phyloP scores from a whole-genome alignment of 208 protist genomes.

The Leptomonas seymouri region DNA sequence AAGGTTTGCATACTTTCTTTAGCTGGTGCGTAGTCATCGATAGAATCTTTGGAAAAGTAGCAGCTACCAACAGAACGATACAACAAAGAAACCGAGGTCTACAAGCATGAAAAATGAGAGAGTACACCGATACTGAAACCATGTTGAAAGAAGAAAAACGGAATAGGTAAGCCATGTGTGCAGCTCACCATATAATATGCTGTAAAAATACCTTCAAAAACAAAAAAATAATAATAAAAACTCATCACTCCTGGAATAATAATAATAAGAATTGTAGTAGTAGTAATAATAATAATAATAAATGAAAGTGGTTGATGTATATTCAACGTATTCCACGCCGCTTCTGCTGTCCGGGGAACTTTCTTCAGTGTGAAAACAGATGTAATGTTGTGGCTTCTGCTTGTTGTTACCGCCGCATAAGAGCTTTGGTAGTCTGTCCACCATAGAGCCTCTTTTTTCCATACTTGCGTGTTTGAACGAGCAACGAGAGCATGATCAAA shows the following conservation, averaged over 20 bases:
- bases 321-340: background rate
- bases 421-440: no score
- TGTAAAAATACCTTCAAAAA: conserved; percentile 13
- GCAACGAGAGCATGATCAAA: no score
- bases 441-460: no score
- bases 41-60: background rate
- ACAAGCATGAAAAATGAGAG: no score
- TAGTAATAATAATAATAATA: conserved; percentile 8
- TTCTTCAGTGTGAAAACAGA: background rate
- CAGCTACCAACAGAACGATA: background rate
- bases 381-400: no score
- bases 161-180: background rate
- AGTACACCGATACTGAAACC: no score
- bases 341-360: background rate
- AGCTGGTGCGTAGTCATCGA: background rate
- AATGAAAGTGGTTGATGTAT: background rate
- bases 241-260: no score
- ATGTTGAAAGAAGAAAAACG: no score
- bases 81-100: no score
- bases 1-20: background rate
- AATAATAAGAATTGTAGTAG: background rate
- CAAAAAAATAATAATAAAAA: conserved; percentile 17
- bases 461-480: no score
- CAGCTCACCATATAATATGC: background rate
- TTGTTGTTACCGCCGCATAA: no score